Base-by-base conservation (phyloP, 139 green algal species). In the Chlamydomonas sp. region DNA sequence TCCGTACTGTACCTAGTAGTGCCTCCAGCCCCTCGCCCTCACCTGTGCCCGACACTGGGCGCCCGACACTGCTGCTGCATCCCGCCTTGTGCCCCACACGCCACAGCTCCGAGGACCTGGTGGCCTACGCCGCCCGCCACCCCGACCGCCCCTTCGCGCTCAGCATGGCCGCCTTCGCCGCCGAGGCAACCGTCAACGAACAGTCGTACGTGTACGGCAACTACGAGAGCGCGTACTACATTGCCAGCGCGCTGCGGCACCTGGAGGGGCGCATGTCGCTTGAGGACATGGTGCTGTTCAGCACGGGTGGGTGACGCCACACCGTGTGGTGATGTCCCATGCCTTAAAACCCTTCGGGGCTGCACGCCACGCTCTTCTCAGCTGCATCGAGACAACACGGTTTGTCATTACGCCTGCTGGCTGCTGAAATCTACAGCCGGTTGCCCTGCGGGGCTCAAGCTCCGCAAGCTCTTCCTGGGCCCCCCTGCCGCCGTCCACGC, bases 281-380 rank as follows among this genome's bases (percentile, higher is more conserved):
- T 0, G 78, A 90, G 60, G 89, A 92, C 82, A 59, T 89, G 67
- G 59, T 88, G 57, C 79, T 77, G 16, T 92, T 92, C n/a, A 83
- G 82, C 77, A 85, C 63, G 16, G 78, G 83, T 88, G 31, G 5
- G 71, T 71, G 66, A 14, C 10, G 10, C 10, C 66, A 71, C 10
- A 71, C 66, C 10, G 10, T 71, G 66, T 49, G 31, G 31, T 49
- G 31, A 49, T 49, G 31, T 49, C 31, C 31, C 31, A 49, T 49
- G 31, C 31, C 31, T 49, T 49, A 49, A 49, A 49, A 49, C 31
- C 31, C 31, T 49, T 49, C 31, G 31, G 31, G 31, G 31, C 31
- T 49, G 31, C 31, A 49, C 31, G 31, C 31, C 31, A 49, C 31
- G 31, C 31, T 49, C 31, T 49, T 49, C 31, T 49, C 31, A 49